Percentiles rank a stretch among this genome's conserved stretches.
These are phyloP conservation scores for Mikania micrantha DNA, from an alignment of 129 eudicot species.

Conservation along the genomic window DNA sequence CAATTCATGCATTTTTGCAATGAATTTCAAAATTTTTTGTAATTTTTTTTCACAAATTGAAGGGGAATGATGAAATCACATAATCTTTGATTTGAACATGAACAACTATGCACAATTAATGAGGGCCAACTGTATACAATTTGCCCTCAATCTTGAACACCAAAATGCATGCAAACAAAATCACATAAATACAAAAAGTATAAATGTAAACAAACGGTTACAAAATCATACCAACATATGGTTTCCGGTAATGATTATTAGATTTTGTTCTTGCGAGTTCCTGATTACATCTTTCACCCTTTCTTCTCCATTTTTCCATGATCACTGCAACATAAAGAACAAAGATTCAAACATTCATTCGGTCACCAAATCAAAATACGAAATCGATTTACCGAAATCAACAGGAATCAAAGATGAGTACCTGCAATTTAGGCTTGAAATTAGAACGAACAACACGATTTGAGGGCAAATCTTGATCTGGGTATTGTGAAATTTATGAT, in stretches of 20 bases:
- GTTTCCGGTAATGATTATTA: constrained; percentile 10
- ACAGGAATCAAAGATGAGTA: not conserved
- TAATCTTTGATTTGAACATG: not conserved
- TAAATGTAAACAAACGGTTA: no score
- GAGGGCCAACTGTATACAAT: not conserved
- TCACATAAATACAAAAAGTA: not conserved
- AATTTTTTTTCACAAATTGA: not conserved
- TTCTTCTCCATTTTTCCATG: constrained; percentile 17
- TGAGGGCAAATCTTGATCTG: not conserved
- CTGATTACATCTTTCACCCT: constrained; percentile 19
- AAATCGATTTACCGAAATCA: not conserved
- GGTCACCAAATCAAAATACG: not conserved
- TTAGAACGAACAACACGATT: not conserved
- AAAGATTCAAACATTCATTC: constrained; percentile 1
- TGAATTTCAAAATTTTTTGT: not conserved
- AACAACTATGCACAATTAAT: not conserved
- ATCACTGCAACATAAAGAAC: constrained; percentile 13
- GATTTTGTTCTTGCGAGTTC: constrained; percentile 9
- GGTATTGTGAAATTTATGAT: not conserved
- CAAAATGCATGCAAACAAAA: constrained; percentile 23
- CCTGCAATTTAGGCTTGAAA: constrained; percentile 17
- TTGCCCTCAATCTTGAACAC: constrained; percentile 4
- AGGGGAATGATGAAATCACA: not conserved
- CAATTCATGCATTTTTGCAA: not conserved
- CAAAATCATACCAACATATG: constrained; percentile 25